Conservation (phyloP, 495 filamentous ascomycete genomes). For the Lepidopterella palustris region DNA sequence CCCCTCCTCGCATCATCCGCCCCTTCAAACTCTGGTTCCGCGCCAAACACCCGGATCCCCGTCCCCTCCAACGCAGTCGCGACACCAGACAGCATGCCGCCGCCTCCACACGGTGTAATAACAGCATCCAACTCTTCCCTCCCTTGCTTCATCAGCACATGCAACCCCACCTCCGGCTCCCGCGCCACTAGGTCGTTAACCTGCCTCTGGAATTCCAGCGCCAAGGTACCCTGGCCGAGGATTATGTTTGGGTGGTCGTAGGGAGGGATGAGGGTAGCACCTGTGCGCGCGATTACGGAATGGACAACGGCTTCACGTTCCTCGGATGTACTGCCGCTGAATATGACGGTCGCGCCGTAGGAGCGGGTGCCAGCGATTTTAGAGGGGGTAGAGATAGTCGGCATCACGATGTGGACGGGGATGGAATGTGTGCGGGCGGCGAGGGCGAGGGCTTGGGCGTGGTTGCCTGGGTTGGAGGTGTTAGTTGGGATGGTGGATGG, state of each 20-base stretch:
- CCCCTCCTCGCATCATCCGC: conserved; percentile 76
- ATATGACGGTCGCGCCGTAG: conserved; percentile 72
- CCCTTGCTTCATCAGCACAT: conserved; percentile 9
- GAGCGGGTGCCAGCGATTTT: conserved; percentile 78
- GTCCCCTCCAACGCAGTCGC: conserved; percentile 68
- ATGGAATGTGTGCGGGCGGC: conserved; percentile 62
- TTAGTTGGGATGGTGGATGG: conserved; percentile 1
- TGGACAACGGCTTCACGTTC: conserved; percentile 75
- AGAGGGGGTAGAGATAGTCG: conserved; percentile 66
- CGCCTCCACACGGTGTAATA: conserved; percentile 81
- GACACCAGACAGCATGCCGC: conserved; percentile 79
- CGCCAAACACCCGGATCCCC: conserved; percentile 70
- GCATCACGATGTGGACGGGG: conserved; percentile 86
- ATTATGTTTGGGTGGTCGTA: conserved; percentile 91
- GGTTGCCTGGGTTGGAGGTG: conserved; percentile 60
- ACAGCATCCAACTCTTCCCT: conserved; percentile 60
- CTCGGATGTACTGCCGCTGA: conserved; percentile 69
- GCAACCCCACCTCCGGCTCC: conserved; percentile 6
- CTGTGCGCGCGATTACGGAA: conserved; percentile 59
- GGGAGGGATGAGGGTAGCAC: conserved; percentile 74
- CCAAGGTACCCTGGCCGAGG: conserved; percentile 83
- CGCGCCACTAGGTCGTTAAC: conserved; percentile 47
- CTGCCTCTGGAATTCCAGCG: conserved; percentile 73
- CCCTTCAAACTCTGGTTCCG: conserved; percentile 78
- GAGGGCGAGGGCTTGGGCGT: conserved; percentile 89